These are phyloP conservation scores for Wickerhamiella sorbophila DNA, from an alignment of 805 yeast genomes.

Conservation along the genomic window DNA sequence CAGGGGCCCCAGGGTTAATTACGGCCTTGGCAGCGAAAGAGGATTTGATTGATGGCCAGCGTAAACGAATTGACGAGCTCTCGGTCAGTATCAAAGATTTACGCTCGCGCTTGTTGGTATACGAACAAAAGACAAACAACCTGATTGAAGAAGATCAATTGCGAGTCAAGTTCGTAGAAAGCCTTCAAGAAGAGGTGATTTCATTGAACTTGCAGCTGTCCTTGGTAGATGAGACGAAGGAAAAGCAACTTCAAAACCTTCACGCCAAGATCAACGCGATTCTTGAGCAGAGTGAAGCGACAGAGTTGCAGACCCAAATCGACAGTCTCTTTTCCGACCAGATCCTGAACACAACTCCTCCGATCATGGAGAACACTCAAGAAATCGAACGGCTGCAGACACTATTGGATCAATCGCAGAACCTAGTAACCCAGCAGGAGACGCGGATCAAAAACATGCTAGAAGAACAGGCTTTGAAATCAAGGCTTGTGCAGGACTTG, in stretches of 20 bases:
- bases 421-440: slow-evolving; percentile 19
- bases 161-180: slow-evolving; percentile 43
- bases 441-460: slow-evolving; percentile 12
- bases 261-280: background rate
- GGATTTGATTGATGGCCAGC: slow-evolving; percentile 9
- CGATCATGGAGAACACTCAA: slow-evolving; percentile 8
- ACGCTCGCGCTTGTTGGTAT: slow-evolving; percentile 18
- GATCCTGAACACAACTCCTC: background rate
- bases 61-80: slow-evolving; percentile 20
- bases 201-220: slow-evolving; percentile 45
- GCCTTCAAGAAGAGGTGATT: slow-evolving; percentile 55
- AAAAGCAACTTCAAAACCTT: background rate
- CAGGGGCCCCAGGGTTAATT: background rate
- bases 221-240: slow-evolving; percentile 16
- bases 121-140: slow-evolving; percentile 14
- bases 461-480: slow-evolving; percentile 28
- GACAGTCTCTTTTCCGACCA: background rate
- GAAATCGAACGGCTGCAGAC: slow-evolving; percentile 21
- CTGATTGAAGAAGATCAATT: slow-evolving; percentile 20
- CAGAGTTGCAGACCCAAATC: background rate
- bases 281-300: background rate
- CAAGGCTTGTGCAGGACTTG: slow-evolving; percentile 41
- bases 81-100: slow-evolving; percentile 19
- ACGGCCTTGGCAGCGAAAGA: slow-evolving; percentile 1
- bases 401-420: slow-evolving; percentile 18